Evolutionary conservation across 2,329 filamentous ascomycete genomes (phyloP).

Genomic region (Fusarium sp.): DNA sequence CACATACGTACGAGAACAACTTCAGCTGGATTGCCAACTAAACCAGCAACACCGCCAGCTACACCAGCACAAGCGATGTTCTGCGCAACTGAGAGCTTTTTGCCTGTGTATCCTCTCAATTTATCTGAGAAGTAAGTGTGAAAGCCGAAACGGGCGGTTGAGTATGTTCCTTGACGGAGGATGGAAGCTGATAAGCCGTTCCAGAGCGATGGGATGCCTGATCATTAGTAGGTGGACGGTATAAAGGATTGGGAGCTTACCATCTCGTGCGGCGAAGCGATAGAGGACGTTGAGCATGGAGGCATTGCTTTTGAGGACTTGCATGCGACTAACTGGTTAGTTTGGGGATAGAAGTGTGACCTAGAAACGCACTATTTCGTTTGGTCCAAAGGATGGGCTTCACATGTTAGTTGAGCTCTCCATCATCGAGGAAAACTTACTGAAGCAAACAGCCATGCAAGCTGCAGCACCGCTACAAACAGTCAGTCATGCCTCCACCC

Average conservation of each 20-base stretch:
- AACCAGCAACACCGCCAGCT: constrained; percentile 54
- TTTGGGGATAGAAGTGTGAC: accelerated
- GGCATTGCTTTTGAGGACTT: constrained; percentile 54
- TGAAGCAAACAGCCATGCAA: constrained; percentile 58
- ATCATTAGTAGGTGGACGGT: not conserved
- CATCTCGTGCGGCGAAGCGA: constrained; percentile 53
- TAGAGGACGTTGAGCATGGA: constrained; percentile 54
- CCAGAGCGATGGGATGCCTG: constrained; percentile 56
- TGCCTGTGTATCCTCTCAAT: constrained; percentile 42
- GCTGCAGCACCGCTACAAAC: constrained; percentile 54
- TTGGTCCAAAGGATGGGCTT: constrained; percentile 57
- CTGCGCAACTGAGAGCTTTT: constrained; percentile 46
- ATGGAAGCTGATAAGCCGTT: constrained; percentile 56
- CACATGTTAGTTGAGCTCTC: not conserved
- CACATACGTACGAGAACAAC: constrained; percentile 58
- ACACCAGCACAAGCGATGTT: constrained; percentile 54
- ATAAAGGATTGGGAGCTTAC: constrained; percentile 24
- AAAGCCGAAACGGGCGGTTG: constrained; percentile 56
- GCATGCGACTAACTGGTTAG: constrained; percentile 52
- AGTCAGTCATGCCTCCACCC: not conserved
- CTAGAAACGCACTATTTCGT: constrained; percentile 54
- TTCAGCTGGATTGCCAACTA: constrained; percentile 59
- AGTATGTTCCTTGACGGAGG: constrained; percentile 57
- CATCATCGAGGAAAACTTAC: constrained; percentile 42
- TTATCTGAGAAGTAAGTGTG: constrained; percentile 51